Evolutionary conservation across 306 rosid genomes (phyloP), one percentile per base, ranked within the genome.

Genomic region (Lathyrus oleraceus): DNA sequence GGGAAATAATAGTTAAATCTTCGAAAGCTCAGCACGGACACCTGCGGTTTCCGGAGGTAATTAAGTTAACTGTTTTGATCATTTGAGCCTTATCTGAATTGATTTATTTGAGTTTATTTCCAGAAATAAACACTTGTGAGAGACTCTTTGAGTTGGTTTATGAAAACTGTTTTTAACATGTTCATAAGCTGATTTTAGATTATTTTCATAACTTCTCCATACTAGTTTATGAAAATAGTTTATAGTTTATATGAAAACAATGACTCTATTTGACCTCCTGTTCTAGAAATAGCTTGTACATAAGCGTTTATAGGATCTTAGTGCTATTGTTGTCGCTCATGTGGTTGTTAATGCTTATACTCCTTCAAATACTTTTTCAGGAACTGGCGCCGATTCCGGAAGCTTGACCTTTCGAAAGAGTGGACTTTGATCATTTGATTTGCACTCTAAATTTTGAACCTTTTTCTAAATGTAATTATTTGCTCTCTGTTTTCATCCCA

Each of bases 361-460:
- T 71, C 73, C 70, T 76, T 65, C 70, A 16, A 14, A 48, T 20
- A 67, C 62, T 76, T 74, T 83, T 69, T 42, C 85, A 90, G 98
- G 96, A 80, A 30, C 70, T 62, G 36, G 57, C 85, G 36, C 75
- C 96, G 10, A 93, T 88, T 73, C 96, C 98, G 11, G 98, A 93
- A 88, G 87, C 84, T 61, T 93, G 78, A 80, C 57, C 25, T 60
- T 68, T 60, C 44, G 25, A 43, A 27, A 32, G 38, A 70, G 70
- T 72, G 49, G 65, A 63, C 81, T 59, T 51, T 30, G 59, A 75
- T 61, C 3, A 45, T 40, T 25, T 14, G 68, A 45, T 73, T 43
- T 65, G 19, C 70, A 42, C 52, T 25, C 68, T 73, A 58, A 62
- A 73, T 69, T 21, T 40, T 59, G 77, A 67, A 71, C 21, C 4